Evolutionary conservation across 192 early-diverging fungal genomes (phyloP).

Genomic region (Coemansia sp.): DNA sequence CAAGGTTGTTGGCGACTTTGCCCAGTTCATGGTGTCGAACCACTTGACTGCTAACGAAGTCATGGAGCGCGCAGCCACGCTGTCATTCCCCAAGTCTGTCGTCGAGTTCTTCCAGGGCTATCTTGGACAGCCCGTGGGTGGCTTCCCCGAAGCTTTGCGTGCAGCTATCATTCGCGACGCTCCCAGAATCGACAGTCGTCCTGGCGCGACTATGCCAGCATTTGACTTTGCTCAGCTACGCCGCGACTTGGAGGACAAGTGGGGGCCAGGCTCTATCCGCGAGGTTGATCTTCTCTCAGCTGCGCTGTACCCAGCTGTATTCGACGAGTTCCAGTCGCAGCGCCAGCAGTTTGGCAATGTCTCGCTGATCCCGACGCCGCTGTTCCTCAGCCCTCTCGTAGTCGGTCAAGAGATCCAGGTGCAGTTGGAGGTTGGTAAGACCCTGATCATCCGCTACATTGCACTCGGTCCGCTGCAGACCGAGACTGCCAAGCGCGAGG

Average conservation of each 20-base stretch:
- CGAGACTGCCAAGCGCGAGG: conserved; percentile 78
- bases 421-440: conserved; percentile 85
- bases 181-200: conserved; percentile 78
- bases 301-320: conserved; percentile 93
- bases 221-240: conserved; percentile 79
- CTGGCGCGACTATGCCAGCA: conserved; percentile 77
- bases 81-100: conserved; percentile 92
- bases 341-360: conserved; percentile 84
- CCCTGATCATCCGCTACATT: conserved; percentile 84
- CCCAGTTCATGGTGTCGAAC: conserved; percentile 97
- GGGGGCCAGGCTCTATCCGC: conserved; percentile 72
- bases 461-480: conserved; percentile 79
- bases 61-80: conserved; percentile 67
- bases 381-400: conserved; percentile 84
- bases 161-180: conserved; percentile 77
- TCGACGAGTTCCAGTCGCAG: conserved; percentile 77
- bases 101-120: conserved; percentile 98
- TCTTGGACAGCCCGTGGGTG: conserved; percentile 91
- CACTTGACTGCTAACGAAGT: conserved; percentile 76
- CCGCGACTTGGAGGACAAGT: conserved; percentile 77
- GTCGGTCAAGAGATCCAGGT: conserved; percentile 90
- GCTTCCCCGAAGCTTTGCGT: conserved; percentile 91
- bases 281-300: conserved; percentile 86
- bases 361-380: conserved; percentile 86
- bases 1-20: conserved; percentile 98